Evolutionary conservation across 2,329 filamentous ascomycete genomes (phyloP), one percentile per base, ranked within the genome.

Genomic region (Cryphonectria carpinicola): DNA sequence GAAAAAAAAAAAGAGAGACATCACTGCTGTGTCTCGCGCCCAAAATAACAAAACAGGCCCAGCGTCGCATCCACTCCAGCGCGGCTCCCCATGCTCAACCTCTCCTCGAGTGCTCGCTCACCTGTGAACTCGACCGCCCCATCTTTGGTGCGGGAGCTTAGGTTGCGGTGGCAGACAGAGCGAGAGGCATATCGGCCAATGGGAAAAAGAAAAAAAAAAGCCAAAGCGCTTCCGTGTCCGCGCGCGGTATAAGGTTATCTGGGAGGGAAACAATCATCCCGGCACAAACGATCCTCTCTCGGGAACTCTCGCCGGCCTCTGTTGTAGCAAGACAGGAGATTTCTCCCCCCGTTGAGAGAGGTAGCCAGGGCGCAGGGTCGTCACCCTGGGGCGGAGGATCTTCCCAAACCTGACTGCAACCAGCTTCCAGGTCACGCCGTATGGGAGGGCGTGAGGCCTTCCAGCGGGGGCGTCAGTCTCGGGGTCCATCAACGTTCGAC

Each of bases 101-200:
- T 13, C 52, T 49, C 46, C 37, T 66, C 35, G 7, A 58, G 22
- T 56, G 65, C 65, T 66, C 65, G 39, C 69, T 49, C 39, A 54
- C 46, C 65, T 46, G 60, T 32, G 14, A 32, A 39, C 61, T 71
- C 69, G 25, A 71, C 69, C 46, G n/a, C 28, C 28, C 65, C 28
- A 25, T 49, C 19, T 14, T 11, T n/a, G 32, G 69, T 13, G 32
- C 32, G 37, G 69, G 66, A 65, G 56, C 61, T 43, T 14, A 52
- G 52, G 61, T 56, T 61, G 69, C 61, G 69, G 69, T 66, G 69
- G 69, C 69, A 49, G 46, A 49, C 60, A 49, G 64, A 49, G n/a
- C 22, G 32, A n/a, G 46, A 41, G 1, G 46, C 65, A 49, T 43
- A 49, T 49, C 19, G 10, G 46, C 19, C 61, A 32, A 32, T 52